Conservation (phyloP, 2,329 filamentous ascomycete genomes). For the Colletotrichum navitas region DNA sequence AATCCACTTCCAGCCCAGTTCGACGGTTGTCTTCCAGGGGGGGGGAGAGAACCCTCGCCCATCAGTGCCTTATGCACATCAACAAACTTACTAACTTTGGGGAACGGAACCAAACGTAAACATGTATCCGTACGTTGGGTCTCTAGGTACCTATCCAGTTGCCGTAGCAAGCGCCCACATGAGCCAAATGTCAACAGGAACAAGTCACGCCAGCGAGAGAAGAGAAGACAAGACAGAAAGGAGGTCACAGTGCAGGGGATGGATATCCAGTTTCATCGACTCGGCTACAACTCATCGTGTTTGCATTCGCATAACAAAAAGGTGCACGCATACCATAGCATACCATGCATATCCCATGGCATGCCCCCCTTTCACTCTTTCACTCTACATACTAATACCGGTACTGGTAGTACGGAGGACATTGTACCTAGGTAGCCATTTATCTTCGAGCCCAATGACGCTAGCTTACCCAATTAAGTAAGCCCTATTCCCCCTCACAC, state of each 20-base stretch:
- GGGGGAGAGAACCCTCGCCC: neutral
- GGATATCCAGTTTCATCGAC: neutral
- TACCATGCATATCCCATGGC: conserved; percentile 9
- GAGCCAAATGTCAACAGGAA: conserved; percentile 6
- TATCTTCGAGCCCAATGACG: neutral
- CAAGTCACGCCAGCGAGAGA: neutral
- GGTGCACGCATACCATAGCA: conserved; percentile 2
- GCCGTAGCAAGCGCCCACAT: neutral
- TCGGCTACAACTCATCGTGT: neutral
- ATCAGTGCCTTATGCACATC: conserved; percentile 24
- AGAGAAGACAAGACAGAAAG: neutral
- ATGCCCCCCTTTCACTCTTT: neutral
- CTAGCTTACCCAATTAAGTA: neutral
- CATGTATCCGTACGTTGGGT: neutral
- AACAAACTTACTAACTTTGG: neutral
- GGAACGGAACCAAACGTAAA: neutral
- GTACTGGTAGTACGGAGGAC: too few species aligned
- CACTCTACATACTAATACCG: neutral
- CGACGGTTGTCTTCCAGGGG: conserved; percentile 8
- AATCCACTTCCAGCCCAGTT: neutral
- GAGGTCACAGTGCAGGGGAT: neutral
- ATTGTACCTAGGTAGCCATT: too few species aligned
- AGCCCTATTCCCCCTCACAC: neutral
- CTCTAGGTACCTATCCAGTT: neutral
- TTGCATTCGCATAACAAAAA: conserved; percentile 2